Evolutionary conservation across 2,329 filamentous ascomycete species (phyloP).

Genomic region (Clonostachys sp.): DNA sequence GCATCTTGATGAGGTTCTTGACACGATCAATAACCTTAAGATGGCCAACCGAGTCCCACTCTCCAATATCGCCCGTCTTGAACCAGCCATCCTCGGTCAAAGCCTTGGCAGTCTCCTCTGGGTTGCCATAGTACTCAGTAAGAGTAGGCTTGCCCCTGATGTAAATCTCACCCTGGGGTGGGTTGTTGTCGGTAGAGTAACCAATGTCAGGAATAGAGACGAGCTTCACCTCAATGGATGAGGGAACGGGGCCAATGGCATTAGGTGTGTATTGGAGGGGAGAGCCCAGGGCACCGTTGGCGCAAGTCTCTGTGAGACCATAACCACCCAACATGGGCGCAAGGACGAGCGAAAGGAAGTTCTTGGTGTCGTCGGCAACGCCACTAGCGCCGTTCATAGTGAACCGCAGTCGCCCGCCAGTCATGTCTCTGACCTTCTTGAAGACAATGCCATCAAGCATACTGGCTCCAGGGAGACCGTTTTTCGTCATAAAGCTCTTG

Average conservation of each 20-base stretch:
- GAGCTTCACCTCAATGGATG: slow-evolving; percentile 81
- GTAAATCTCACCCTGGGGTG: slow-evolving; percentile 89
- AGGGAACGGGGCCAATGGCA: slow-evolving; percentile 74
- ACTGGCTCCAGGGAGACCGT: slow-evolving; percentile 60
- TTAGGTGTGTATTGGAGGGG: slow-evolving; percentile 78
- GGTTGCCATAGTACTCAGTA: slow-evolving; percentile 77
- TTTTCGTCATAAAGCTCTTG: slow-evolving; percentile 53
- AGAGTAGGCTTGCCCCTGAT: slow-evolving; percentile 76
- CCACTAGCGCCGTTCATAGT: slow-evolving; percentile 94
- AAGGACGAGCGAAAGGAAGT: slow-evolving; percentile 87
- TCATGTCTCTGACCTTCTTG: slow-evolving; percentile 84
- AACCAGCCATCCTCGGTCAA: slow-evolving; percentile 90
- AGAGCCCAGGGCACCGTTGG: slow-evolving; percentile 77
- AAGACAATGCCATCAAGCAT: slow-evolving; percentile 83
- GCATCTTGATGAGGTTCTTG: slow-evolving; percentile 97
- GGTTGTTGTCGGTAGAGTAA: slow-evolving; percentile 69
- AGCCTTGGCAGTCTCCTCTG: slow-evolving; percentile 75
- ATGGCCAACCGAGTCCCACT: slow-evolving; percentile 77
- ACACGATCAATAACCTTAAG: slow-evolving; percentile 88
- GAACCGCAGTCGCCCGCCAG: slow-evolving; percentile 82
- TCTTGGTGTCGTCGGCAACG: slow-evolving; percentile 80
- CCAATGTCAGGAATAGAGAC: slow-evolving; percentile 87
- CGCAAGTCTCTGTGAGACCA: slow-evolving; percentile 88
- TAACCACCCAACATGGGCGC: slow-evolving; percentile 95
- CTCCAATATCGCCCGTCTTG: slow-evolving; percentile 92